phyloP scores from a whole-genome alignment of 768 basidiomycete genomes.

The Lentinula guzmanii region DNA sequence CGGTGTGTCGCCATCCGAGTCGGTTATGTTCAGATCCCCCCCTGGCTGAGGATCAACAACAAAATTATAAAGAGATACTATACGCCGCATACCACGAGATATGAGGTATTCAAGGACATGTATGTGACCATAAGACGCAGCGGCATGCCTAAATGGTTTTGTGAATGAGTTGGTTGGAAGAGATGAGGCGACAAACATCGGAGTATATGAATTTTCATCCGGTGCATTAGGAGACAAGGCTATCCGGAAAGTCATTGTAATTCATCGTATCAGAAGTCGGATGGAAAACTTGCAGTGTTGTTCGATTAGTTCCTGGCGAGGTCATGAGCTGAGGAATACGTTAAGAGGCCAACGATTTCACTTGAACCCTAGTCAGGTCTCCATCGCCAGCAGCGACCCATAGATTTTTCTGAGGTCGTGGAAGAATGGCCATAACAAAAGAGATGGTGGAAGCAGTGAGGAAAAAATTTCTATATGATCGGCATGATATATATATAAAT shows the following conservation, averaged over 20 bases:
- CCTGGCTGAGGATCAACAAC: slow-evolving; percentile 35
- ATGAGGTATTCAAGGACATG: slow-evolving; percentile 74
- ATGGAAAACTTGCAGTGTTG: slow-evolving; percentile 38
- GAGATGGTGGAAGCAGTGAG: background rate
- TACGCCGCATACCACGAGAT: slow-evolving; percentile 44
- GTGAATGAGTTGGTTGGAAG: slow-evolving; percentile 11
- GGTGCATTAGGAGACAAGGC: slow-evolving; percentile 66
- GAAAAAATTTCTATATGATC: background rate
- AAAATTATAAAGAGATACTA: background rate
- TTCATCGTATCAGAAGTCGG: slow-evolving; percentile 12
- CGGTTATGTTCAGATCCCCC: slow-evolving; percentile 81
- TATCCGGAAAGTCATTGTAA: slow-evolving; percentile 26
- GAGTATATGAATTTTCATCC: slow-evolving; percentile 73
- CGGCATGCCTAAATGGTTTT: slow-evolving; percentile 66
- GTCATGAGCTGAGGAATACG: slow-evolving; percentile 2
- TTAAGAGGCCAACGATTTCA: slow-evolving; percentile 23
- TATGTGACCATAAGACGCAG: slow-evolving; percentile 86
- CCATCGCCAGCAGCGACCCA: slow-evolving; percentile 95
- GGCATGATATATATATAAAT: background rate
- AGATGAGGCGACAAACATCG: slow-evolving; percentile 46
- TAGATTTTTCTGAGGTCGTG: slow-evolving; percentile 53
- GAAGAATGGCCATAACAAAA: background rate
- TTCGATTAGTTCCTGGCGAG: slow-evolving; percentile 52
- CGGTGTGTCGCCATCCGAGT: slow-evolving; percentile 88
- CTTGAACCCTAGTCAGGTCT: slow-evolving; percentile 71